phyloP scores from a whole-genome alignment of 768 basidiomycete genomes.

The Auricularia heimuer region DNA sequence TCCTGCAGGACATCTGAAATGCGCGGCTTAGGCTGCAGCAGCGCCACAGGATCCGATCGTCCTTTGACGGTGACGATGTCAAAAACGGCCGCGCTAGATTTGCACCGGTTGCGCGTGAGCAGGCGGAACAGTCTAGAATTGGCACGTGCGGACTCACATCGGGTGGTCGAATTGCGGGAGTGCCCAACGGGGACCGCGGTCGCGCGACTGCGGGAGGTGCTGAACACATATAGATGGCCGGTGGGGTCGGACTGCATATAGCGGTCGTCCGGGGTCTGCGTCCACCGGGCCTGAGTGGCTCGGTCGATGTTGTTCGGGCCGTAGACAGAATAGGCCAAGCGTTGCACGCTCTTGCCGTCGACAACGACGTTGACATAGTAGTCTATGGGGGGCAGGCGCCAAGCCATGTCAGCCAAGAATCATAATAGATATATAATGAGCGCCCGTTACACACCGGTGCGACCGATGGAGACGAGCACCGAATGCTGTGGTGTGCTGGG shows the following conservation, averaged over 20 bases:
- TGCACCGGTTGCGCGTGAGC: constrained; percentile 1
- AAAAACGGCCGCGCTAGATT: constrained; percentile 66
- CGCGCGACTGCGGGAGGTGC: constrained; percentile 9
- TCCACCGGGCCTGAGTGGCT: constrained; percentile 60
- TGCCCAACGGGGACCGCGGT: constrained; percentile 8
- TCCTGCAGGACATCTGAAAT: constrained; percentile 61
- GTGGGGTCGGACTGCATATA: constrained; percentile 77
- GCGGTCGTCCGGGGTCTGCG: constrained; percentile 61
- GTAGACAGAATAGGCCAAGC: constrained; percentile 83
- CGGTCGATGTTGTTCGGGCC: constrained; percentile 86
- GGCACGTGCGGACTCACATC: constrained; percentile 38
- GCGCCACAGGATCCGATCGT: constrained; percentile 58
- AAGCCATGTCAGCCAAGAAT: constrained; percentile 5
- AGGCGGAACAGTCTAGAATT: neutral
- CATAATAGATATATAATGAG: neutral
- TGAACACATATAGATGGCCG: constrained; percentile 69
- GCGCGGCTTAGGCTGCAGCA: constrained; percentile 77
- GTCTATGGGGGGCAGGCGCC: constrained; percentile 38
- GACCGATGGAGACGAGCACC: constrained; percentile 51
- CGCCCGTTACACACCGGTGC: constrained; percentile 40
- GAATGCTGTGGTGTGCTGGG: constrained; percentile 9
- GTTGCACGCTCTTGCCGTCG: constrained; percentile 48
- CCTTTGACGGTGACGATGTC: constrained; percentile 49
- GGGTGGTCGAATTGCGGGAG: constrained; percentile 43
- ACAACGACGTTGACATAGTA: constrained; percentile 55